These are phyloP conservation scores for Miscanthus lutarioriparius DNA, from an alignment of 176 grass and related monocot species.

Conservation along the genomic window DNA sequence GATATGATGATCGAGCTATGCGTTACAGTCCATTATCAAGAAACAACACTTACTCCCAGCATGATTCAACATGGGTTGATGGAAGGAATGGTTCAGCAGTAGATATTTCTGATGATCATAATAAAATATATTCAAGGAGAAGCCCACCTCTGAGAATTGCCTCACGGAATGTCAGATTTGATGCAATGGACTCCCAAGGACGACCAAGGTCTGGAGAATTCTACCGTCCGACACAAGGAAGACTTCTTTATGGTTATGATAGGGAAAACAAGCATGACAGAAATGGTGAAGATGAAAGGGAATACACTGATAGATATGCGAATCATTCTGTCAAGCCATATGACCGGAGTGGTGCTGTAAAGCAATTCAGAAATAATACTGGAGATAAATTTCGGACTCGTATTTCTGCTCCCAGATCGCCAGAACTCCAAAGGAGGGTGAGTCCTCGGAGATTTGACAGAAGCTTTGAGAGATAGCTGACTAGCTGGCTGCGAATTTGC, in stretches of 20 bases:
- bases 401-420: slow-evolving; percentile 50
- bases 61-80: slow-evolving; percentile 70
- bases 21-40: slow-evolving; percentile 45
- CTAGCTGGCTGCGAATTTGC: slow-evolving; percentile 39
- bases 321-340: slow-evolving; percentile 51
- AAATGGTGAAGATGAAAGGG: slow-evolving; percentile 52
- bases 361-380: slow-evolving; percentile 45
- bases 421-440: slow-evolving; percentile 50
- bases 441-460: slow-evolving; percentile 56
- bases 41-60: slow-evolving; percentile 46
- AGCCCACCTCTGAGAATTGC: slow-evolving; percentile 44
- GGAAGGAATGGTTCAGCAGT: slow-evolving; percentile 61
- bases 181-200: slow-evolving; percentile 48
- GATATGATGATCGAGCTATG: slow-evolving; percentile 58
- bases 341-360: slow-evolving; percentile 45
- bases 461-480: slow-evolving; percentile 43
- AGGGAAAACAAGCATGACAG: slow-evolving; percentile 52
- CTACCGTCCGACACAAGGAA: slow-evolving; percentile 47
- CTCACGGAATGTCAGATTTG: slow-evolving; percentile 48
- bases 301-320: slow-evolving; percentile 45
- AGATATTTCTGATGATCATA: slow-evolving; percentile 59
- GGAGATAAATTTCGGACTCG: slow-evolving; percentile 51
- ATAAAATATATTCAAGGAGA: slow-evolving; percentile 53
- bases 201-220: slow-evolving; percentile 55
- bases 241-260: slow-evolving; percentile 49